These are phyloP conservation scores for Paramyrothecium sp. DNA, from an alignment of 2,329 filamentous ascomycete genomes.

Conservation along the genomic window DNA sequence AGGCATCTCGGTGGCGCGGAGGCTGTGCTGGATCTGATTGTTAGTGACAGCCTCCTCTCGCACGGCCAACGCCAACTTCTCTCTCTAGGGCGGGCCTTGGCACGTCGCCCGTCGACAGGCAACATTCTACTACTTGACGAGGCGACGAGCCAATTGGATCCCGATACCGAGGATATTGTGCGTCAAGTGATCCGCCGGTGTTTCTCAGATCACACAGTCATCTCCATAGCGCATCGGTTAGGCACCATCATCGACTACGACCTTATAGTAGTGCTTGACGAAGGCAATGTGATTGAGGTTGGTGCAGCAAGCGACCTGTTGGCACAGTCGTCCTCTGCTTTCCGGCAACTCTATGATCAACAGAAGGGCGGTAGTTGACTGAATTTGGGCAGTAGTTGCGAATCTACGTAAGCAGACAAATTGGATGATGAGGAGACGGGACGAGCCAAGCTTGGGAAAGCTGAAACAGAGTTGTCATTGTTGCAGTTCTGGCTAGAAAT, in stretches of 20 bases:
- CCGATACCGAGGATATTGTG: constrained; percentile 28
- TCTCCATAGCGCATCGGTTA: constrained; percentile 38
- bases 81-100: constrained; percentile 44
- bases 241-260: constrained; percentile 39
- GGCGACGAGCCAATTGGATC: constrained; percentile 33
- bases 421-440: too few species aligned
- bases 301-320: constrained; percentile 21
- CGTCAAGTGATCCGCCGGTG: constrained; percentile 27
- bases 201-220: constrained; percentile 49
- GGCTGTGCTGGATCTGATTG: constrained; percentile 34
- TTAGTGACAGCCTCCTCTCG: constrained; percentile 33
- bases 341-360: not conserved
- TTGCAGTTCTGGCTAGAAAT: too few species aligned
- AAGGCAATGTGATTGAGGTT: constrained; percentile 19
- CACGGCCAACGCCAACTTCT: constrained; percentile 52
- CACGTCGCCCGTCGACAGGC: constrained; percentile 25
- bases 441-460: too few species aligned
- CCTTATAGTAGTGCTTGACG: constrained; percentile 23
- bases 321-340: not conserved
- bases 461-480: too few species aligned
- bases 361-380: not conserved
- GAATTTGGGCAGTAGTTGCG: too few species aligned
- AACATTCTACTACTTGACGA: constrained; percentile 46
- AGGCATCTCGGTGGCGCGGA: constrained; percentile 28
- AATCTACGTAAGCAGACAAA: too few species aligned